These are phyloP conservation scores for Powellomyces hirtus DNA, from an alignment of 192 early-diverging fungal genomes.

Conservation along the genomic window DNA sequence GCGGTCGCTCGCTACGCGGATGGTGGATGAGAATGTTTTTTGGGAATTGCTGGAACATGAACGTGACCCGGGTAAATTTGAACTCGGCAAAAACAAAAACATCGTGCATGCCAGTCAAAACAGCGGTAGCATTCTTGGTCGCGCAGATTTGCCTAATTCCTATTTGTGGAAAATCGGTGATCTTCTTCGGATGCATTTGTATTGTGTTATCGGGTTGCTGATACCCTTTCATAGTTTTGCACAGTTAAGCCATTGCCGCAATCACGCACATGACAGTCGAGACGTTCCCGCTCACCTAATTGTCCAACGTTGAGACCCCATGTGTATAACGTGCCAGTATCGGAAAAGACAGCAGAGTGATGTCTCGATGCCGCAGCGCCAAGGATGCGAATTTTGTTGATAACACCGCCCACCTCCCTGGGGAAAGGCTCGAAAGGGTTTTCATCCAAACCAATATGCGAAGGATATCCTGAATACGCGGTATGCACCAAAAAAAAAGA, in stretches of 20 bases:
- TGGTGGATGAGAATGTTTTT: not conserved
- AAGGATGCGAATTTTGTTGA: constrained; percentile 52
- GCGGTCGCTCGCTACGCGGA: not conserved
- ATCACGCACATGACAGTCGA: not conserved
- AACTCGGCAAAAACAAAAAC: constrained; percentile 59
- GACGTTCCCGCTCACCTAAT: constrained; percentile 46
- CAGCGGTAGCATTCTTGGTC: constrained; percentile 66
- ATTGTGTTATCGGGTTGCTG: constrained; percentile 20
- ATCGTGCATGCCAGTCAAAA: constrained; percentile 55
- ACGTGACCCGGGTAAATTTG: constrained; percentile 49
- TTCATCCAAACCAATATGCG: constrained; percentile 36
- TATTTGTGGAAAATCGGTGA: constrained; percentile 55
- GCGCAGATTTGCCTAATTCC: constrained; percentile 56
- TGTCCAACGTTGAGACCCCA: constrained; percentile 76
- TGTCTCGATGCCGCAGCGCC: constrained; percentile 66
- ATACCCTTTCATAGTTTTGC: constrained; percentile 25
- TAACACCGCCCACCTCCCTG: constrained; percentile 47
- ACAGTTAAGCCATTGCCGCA: not conserved
- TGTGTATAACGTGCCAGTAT: constrained; percentile 55
- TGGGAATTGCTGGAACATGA: constrained; percentile 27
- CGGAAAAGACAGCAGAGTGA: constrained; percentile 66
- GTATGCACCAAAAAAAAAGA: constrained; percentile 16
- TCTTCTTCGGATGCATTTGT: constrained; percentile 59
- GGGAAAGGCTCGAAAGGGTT: constrained; percentile 41
- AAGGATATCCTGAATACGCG: no score